Conservation (phyloP, 2,329 filamentous ascomycete genomes). For the Blastomyces parvus region DNA sequence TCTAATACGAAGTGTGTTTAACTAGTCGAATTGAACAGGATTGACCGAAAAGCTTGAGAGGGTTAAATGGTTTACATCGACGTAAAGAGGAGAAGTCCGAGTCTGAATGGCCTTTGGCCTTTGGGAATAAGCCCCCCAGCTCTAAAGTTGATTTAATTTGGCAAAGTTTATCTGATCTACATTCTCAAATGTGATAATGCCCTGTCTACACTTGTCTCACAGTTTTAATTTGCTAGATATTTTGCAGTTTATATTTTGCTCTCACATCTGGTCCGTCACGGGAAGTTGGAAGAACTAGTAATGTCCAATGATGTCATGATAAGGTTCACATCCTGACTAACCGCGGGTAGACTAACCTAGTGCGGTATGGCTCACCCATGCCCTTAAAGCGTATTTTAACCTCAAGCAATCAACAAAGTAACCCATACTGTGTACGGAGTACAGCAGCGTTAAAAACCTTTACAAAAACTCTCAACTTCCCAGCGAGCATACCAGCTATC, state of each 20-base stretch:
- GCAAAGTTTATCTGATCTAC: no score
- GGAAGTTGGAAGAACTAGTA: neutral
- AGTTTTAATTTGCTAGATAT: neutral
- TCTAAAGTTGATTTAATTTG: no score
- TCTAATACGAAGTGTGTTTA: neutral
- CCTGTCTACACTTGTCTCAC: no score
- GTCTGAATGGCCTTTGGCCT: no score
- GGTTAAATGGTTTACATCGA: no score
- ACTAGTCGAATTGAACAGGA: no score
- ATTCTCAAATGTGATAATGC: no score
- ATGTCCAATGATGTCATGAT: neutral
- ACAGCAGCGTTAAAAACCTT: no score
- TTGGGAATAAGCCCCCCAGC: no score
- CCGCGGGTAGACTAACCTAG: neutral
- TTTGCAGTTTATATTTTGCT: neutral
- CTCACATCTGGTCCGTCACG: neutral
- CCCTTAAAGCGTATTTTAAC: neutral
- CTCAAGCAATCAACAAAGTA: neutral
- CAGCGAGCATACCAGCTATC: neutral
- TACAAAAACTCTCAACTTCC: neutral
- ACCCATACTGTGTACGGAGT: no score
- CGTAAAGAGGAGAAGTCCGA: no score
- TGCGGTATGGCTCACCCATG: neutral
- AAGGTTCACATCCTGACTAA: neutral
- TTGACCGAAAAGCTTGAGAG: no score